Base-by-base conservation (phyloP, 768 basidiomycete species). In the Kwoniella sp. region DNA sequence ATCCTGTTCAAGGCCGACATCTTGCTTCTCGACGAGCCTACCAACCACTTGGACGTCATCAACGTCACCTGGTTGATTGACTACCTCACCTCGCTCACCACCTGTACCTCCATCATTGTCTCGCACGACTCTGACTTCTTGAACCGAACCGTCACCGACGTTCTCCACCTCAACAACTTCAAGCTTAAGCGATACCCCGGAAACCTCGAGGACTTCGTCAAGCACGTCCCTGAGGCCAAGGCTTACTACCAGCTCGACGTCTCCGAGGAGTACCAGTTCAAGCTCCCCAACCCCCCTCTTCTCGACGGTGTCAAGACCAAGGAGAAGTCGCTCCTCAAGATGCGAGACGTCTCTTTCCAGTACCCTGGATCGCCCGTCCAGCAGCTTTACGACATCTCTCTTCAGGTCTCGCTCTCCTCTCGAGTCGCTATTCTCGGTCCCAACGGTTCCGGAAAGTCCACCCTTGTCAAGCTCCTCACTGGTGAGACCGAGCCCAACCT, bases 231-330 rank as follows among this genome's bases (percentile, higher is more conserved):
- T 37, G 92, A 96, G 79, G 92, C 92, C 76, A 92, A 87, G 80
- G 89, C 90, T 7, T 96, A 96, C 82, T 96, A 90, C 81, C 88
- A 87, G 57, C 88, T 96, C 65, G 84, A 93, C 78, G 89, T 91
- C 53, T 82, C 83, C 46, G 91, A 93, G 79, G 89, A 93, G 81
- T 96, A 96, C 84, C 87, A 83, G 79, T 96, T 95, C 85, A 92
- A 90, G 83, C 84, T 96, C 66, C 92, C 92, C 51, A 86, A 89
- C 72, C 92, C 92, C 47, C 92, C 92, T 72, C 84, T 96, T 61
- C 87, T 96, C 58, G 92, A 96, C 62, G 92, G 92, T 86, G 92
- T 96, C 79, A 96, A 96, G 86, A 96, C 92, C 71, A 96, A 96
- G 82, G 91, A 96, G 79, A 96, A 93, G 84, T 84, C 83, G 56